Evolutionary conservation across 2,329 filamentous ascomycete species (phyloP).

Genomic region (Ambrosiella beaveri): DNA sequence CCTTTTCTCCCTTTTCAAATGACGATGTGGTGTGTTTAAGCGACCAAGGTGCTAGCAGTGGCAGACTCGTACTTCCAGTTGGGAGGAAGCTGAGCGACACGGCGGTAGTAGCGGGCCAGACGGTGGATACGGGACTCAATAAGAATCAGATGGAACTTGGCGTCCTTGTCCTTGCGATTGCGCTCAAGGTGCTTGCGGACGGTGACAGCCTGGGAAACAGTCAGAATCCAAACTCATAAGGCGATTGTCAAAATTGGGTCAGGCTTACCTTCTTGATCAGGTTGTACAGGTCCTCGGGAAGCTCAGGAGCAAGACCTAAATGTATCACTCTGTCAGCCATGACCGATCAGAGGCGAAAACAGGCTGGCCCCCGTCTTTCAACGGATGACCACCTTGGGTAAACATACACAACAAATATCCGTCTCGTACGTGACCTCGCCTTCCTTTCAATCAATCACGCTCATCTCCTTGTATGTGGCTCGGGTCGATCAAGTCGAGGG

Average conservation of each 20-base stretch:
- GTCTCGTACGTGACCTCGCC: neutral
- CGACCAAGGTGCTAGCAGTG: slow-evolving; percentile 84
- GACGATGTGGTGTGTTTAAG: slow-evolving; percentile 37
- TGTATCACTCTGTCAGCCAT: slow-evolving; percentile 83
- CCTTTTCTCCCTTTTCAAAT: slow-evolving; percentile 3
- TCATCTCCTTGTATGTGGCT: slow-evolving; percentile 17
- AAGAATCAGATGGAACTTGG: slow-evolving; percentile 99
- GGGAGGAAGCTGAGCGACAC: slow-evolving; percentile 64
- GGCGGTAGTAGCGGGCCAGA: slow-evolving; percentile 99
- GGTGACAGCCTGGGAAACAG: slow-evolving; percentile 55
- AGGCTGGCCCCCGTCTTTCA: slow-evolving; percentile 9
- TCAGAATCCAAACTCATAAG: neutral
- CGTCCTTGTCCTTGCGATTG: slow-evolving; percentile 99
- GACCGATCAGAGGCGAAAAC: slow-evolving; percentile 71
- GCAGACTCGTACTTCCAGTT: slow-evolving; percentile 99
- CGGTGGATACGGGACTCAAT: slow-evolving; percentile 99
- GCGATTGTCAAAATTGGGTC: neutral
- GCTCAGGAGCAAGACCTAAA: slow-evolving; percentile 91
- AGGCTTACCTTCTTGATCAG: slow-evolving; percentile 91
- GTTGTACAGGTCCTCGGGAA: slow-evolving; percentile 99
- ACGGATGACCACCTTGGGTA: slow-evolving; percentile 12
- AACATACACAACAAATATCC: slow-evolving; percentile 11
- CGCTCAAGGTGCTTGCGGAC: slow-evolving; percentile 99
- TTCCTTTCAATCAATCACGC: slow-evolving; percentile 10
- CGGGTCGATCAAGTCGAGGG: slow-evolving; percentile 11